Evolutionary conservation across 352 stramenopile species (phyloP).

Genomic region (Globisporangium nagaii): DNA sequence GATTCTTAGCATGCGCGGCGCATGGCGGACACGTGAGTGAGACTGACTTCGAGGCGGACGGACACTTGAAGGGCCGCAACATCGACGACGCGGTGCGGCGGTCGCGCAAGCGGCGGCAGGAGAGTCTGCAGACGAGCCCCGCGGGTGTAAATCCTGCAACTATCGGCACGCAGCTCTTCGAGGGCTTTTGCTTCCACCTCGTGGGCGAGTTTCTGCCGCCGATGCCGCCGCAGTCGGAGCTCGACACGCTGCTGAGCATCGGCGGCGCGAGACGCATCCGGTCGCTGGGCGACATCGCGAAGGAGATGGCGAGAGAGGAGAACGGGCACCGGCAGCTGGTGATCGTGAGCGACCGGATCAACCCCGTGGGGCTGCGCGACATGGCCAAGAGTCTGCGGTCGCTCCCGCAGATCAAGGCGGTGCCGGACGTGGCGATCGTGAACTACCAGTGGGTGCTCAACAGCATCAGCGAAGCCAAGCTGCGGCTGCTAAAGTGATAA

Average conservation of each 20-base stretch:
- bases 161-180: constrained; percentile 71
- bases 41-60: constrained; percentile 48
- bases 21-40: constrained; percentile 34
- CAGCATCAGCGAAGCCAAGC: constrained; percentile 77
- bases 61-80: constrained; percentile 48
- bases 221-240: constrained; percentile 60
- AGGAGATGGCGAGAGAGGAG: constrained; percentile 45
- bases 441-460: constrained; percentile 87
- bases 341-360: constrained; percentile 73
- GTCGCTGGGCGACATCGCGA: constrained; percentile 42
- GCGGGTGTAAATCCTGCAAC: constrained; percentile 12
- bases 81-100: constrained; percentile 48
- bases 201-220: constrained; percentile 72
- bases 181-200: constrained; percentile 61
- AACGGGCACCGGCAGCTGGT: constrained; percentile 50
- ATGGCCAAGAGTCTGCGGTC: constrained; percentile 31
- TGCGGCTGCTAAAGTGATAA: constrained; percentile 28
- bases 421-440: constrained; percentile 44
- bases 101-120: constrained; percentile 35
- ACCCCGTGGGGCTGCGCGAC: constrained; percentile 44
- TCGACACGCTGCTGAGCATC: constrained; percentile 65
- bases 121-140: constrained; percentile 22
- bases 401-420: constrained; percentile 32
- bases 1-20: constrained; percentile 31
- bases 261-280: constrained; percentile 53